Percentiles rank a stretch among this genome's conserved stretches.
These are phyloP conservation scores for Thyridium curvatum DNA, from an alignment of 2,329 filamentous ascomycete genomes.

Conservation along the genomic window DNA sequence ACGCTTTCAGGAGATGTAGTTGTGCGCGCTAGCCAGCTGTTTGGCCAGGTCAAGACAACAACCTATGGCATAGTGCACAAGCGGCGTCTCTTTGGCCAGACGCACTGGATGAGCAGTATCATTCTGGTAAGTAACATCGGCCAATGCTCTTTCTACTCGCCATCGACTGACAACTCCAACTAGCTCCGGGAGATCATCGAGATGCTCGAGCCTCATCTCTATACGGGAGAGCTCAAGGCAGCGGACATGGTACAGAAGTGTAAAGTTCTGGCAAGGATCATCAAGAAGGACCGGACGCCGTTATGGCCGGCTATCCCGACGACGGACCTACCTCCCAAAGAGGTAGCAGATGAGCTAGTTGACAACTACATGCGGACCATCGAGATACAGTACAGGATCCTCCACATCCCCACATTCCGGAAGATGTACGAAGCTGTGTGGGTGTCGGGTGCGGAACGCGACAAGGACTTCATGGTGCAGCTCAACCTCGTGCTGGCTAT, in stretches of 20 bases:
- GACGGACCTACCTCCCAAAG: conserved; percentile 36
- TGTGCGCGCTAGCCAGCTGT: too few species aligned
- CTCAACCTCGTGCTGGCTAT: conserved; percentile 53
- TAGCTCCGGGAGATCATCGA: conserved; percentile 38
- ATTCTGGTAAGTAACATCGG: conserved; percentile 29
- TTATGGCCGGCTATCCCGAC: conserved; percentile 37
- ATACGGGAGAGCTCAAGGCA: conserved; percentile 27
- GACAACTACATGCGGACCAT: conserved; percentile 40
- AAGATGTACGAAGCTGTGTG: conserved; percentile 45
- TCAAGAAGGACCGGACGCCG: conserved; percentile 43
- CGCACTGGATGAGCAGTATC: conserved; percentile 48
- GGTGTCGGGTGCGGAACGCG: conserved; percentile 20
- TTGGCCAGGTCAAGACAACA: too few species aligned
- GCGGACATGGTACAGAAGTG: conserved; percentile 36
- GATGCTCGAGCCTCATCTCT: conserved; percentile 31
- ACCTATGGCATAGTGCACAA: conserved; percentile 40
- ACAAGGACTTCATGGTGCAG: conserved; percentile 44
- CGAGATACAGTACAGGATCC: conserved; percentile 40
- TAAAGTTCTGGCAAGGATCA: conserved; percentile 43
- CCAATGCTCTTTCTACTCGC: background rate
- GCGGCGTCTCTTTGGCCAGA: conserved; percentile 48
- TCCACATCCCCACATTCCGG: conserved; percentile 45
- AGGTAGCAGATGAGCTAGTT: conserved; percentile 38
- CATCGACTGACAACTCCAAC: conserved; percentile 3
- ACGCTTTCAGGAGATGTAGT: too few species aligned